phyloP scores from a whole-genome alignment of 2,329 filamentous ascomycete genomes.

The Colletotrichum sp. region DNA sequence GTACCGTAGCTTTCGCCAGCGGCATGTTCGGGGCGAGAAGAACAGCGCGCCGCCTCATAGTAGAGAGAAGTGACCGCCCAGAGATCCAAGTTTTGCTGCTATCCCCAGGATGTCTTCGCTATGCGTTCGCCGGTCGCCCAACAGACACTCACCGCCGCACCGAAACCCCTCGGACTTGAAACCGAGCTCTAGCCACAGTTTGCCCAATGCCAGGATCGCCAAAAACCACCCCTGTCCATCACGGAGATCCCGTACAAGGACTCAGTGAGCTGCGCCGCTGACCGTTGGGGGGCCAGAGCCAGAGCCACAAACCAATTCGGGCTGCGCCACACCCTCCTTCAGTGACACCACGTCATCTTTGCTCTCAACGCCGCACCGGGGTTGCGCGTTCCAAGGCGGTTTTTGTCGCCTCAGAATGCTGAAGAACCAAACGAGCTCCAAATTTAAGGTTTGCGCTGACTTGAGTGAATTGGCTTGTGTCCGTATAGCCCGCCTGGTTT shows the following conservation, averaged over 20 bases:
- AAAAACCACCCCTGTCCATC: not conserved
- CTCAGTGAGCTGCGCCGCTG: not conserved
- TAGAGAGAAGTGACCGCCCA: not conserved
- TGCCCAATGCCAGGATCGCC: not conserved
- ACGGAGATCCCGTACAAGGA: not conserved
- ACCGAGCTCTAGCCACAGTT: slow-evolving; percentile 12
- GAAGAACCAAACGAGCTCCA: not conserved
- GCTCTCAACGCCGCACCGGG: not conserved
- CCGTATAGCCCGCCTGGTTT: not conserved
- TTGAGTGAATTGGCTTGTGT: not conserved
- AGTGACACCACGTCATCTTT: slow-evolving; percentile 13
- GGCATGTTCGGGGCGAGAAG: not conserved
- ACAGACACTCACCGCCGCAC: not conserved
- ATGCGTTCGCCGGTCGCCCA: not conserved
- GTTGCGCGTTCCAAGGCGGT: slow-evolving; percentile 10
- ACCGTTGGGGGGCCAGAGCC: not conserved
- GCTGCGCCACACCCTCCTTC: slow-evolving; percentile 9
- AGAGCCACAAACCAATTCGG: not conserved
- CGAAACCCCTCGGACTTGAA: slow-evolving; percentile 10
- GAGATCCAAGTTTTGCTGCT: not conserved
- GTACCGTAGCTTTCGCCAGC: not conserved
- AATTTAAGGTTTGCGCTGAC: slow-evolving; percentile 11
- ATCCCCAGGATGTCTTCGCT: not conserved
- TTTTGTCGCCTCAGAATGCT: not conserved
- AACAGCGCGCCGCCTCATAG: not conserved